Percentiles rank a stretch among this genome's conserved stretches.
Evolutionary conservation across 2,329 filamentous ascomycete genomes (phyloP).

Genomic region (Oidium heveae): DNA sequence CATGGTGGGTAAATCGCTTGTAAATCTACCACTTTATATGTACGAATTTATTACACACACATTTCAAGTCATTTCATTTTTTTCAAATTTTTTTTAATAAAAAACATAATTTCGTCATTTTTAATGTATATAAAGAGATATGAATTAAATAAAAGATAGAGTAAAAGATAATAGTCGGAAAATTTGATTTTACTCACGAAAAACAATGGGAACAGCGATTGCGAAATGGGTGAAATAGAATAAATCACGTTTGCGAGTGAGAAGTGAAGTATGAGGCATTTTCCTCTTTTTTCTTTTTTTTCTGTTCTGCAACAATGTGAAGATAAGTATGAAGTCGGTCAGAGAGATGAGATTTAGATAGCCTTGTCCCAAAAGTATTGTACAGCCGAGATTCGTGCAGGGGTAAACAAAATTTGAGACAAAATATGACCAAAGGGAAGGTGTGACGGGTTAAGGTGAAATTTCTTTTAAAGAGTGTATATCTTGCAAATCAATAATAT

Average conservation of each 20-base stretch:
- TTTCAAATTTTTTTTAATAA: not conserved
- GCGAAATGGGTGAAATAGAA: slow-evolving; percentile 32
- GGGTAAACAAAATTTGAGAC: too few species aligned
- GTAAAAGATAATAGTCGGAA: not conserved
- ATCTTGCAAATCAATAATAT: too few species aligned
- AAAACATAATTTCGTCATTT: not conserved
- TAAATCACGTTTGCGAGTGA: slow-evolving; percentile 10
- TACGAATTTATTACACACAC: slow-evolving; percentile 2
- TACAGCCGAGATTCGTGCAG: too few species aligned
- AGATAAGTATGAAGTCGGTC: too few species aligned
- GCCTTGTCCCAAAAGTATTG: too few species aligned
- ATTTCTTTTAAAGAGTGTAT: too few species aligned
- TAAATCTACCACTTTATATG: slow-evolving; percentile 29
- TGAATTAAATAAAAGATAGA: not conserved
- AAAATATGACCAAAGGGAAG: too few species aligned
- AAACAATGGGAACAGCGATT: slow-evolving; percentile 34
- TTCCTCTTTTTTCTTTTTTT: too few species aligned
- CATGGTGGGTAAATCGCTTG: slow-evolving; percentile 28
- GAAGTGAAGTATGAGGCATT: not conserved
- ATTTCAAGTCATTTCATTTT: too few species aligned
- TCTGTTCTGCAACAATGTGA: too few species aligned
- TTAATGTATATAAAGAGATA: not conserved
- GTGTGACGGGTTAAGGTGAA: too few species aligned
- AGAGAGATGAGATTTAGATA: too few species aligned
- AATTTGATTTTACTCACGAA: slow-evolving; percentile 20